These are phyloP conservation scores for Pharus latifolius DNA, from an alignment of 176 grass and related monocot species.

Conservation along the genomic window DNA sequence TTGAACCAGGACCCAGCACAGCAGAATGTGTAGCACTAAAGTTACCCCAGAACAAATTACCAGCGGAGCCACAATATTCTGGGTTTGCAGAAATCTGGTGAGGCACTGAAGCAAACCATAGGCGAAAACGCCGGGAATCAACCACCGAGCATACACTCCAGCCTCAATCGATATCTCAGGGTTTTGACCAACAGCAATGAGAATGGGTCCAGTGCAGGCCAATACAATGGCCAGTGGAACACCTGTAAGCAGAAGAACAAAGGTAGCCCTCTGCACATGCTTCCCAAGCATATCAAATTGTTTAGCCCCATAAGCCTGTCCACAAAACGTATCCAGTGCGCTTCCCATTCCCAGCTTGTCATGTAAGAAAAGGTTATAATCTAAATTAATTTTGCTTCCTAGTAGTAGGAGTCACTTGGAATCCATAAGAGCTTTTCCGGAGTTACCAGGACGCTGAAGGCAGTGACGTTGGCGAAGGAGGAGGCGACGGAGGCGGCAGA, in stretches of 20 bases:
- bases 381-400: neutral
- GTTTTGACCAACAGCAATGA: constrained; percentile 54
- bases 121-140: constrained; percentile 78
- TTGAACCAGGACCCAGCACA: constrained; percentile 64
- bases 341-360: constrained; percentile 74
- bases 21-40: constrained; percentile 41
- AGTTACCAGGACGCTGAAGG: constrained; percentile 62
- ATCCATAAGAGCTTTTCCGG: too few relatives aligned
- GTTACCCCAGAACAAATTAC: constrained; percentile 60
- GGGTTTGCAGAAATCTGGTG: constrained; percentile 79
- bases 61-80: constrained; percentile 63
- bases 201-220: constrained; percentile 53
- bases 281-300: constrained; percentile 54
- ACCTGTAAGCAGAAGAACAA: constrained; percentile 48
- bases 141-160: constrained; percentile 49
- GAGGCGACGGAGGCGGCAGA: constrained; percentile 47
- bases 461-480: constrained; percentile 64
- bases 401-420: neutral
- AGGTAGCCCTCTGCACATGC: constrained; percentile 59
- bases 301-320: constrained; percentile 68
- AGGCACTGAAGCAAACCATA: constrained; percentile 86
- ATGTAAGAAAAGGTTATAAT: neutral
- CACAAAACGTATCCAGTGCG: constrained; percentile 66
- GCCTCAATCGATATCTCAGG: constrained; percentile 79
- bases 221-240: constrained; percentile 60